Conservation (phyloP, 2,329 filamentous ascomycete genomes). For the Metarhizium robertsii region DNA sequence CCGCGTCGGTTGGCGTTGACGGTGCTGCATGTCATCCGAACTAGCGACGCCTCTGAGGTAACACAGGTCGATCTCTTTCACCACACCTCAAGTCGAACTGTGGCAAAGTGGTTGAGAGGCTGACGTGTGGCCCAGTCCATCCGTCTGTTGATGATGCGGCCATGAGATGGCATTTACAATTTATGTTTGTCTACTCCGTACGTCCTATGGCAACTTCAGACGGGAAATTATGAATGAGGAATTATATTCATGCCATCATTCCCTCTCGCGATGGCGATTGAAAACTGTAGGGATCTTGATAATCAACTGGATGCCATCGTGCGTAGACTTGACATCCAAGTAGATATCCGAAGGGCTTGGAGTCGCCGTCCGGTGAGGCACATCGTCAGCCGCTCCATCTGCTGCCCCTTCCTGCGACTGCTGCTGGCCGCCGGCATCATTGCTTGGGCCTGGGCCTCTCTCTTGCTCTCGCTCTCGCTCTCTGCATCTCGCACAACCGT, state of each 20-base stretch:
- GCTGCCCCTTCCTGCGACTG: background rate
- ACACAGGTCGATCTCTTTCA: background rate
- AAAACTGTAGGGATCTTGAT: constrained; percentile 50
- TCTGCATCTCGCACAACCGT: background rate
- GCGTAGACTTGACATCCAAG: constrained; percentile 48
- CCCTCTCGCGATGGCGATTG: constrained; percentile 19
- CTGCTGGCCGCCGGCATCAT: background rate
- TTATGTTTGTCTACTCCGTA: background rate
- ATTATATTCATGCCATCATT: background rate
- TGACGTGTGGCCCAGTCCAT: too few relatives aligned
- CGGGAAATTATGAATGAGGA: background rate
- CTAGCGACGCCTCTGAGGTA: background rate
- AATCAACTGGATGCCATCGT: constrained; percentile 46
- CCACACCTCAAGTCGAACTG: too few relatives aligned
- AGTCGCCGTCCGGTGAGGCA: constrained; percentile 18
- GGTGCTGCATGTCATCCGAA: background rate
- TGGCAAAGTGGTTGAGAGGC: too few relatives aligned
- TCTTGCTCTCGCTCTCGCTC: background rate
- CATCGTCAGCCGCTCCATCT: background rate
- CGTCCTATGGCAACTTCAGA: too few relatives aligned
- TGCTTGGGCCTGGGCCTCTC: background rate
- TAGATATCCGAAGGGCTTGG: constrained; percentile 44
- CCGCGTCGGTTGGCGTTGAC: background rate
- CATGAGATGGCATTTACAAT: background rate
- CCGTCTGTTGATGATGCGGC: too few relatives aligned